A percentile compares a stretch with the other conserved stretches of the same genome.
Evolutionary conservation across 2,329 filamentous ascomycete genomes (phyloP).

Genomic region (Claviceps sorghi): DNA sequence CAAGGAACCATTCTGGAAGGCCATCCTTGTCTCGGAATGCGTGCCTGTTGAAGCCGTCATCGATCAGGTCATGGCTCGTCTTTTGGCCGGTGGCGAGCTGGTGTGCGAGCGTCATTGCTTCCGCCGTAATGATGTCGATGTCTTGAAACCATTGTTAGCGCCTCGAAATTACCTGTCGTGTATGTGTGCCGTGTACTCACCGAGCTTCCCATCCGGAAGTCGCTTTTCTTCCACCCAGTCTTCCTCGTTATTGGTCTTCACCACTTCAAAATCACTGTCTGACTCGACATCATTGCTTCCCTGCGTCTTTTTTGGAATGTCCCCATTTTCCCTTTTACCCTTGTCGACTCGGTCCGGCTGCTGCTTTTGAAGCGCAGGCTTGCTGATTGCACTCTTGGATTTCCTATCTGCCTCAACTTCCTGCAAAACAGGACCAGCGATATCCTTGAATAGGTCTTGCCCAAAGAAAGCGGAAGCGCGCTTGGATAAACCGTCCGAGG

Average conservation of each 20-base stretch:
- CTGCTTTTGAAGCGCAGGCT: neutral
- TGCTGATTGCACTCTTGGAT: constrained; percentile 19
- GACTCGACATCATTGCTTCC: constrained; percentile 19
- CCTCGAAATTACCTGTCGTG: neutral
- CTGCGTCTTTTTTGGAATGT: constrained; percentile 8
- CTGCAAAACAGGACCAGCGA: constrained; percentile 31
- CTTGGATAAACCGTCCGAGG: constrained; percentile 51
- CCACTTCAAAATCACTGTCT: constrained; percentile 45
- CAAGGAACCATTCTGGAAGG: constrained; percentile 93
- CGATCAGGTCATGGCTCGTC: constrained; percentile 62
- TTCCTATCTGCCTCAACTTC: constrained; percentile 35
- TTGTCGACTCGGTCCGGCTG: neutral
- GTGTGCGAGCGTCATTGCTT: constrained; percentile 95
- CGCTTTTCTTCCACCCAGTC: constrained; percentile 54
- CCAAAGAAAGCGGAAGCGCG: constrained; percentile 82
- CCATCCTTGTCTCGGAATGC: constrained; percentile 83
- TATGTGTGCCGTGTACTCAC: constrained; percentile 24
- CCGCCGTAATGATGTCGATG: constrained; percentile 97
- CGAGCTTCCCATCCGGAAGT: constrained; percentile 46
- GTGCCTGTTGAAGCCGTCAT: constrained; percentile 88
- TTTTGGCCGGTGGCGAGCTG: constrained; percentile 77
- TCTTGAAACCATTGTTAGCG: constrained; percentile 31
- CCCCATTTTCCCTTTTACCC: constrained; percentile 8
- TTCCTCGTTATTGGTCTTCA: constrained; percentile 37
- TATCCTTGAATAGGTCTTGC: constrained; percentile 80